phyloP scores from a whole-genome alignment of 2,329 filamentous ascomycete genomes.

The Talaromyces sp. region DNA sequence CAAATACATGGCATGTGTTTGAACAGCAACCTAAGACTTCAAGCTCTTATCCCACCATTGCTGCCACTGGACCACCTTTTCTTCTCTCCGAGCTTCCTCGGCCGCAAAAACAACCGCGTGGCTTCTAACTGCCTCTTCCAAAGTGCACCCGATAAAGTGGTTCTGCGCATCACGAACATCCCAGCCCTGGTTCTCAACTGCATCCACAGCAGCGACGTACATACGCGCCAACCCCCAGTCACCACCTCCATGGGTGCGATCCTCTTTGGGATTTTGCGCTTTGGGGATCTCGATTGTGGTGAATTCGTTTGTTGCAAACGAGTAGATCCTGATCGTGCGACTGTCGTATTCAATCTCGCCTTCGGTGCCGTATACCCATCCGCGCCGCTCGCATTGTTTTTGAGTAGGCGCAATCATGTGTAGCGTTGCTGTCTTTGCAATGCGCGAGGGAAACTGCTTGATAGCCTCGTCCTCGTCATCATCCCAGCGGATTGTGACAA shows the following conservation, averaged over 20 bases:
- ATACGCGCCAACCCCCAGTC: constrained; percentile 74
- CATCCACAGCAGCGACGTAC: constrained; percentile 76
- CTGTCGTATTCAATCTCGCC: constrained; percentile 88
- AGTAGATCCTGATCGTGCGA: constrained; percentile 66
- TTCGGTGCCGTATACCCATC: constrained; percentile 75
- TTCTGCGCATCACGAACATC: constrained; percentile 66
- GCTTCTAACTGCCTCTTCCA: constrained; percentile 83
- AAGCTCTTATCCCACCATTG: constrained; percentile 67
- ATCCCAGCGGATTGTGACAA: constrained; percentile 83
- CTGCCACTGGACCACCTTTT: constrained; percentile 68
- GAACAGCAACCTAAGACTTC: constrained; percentile 6
- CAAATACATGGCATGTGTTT: not conserved
- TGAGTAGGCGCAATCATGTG: constrained; percentile 93
- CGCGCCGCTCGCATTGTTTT: constrained; percentile 79
- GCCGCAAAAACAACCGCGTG: constrained; percentile 93
- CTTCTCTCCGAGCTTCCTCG: constrained; percentile 71
- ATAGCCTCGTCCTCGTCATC: constrained; percentile 48
- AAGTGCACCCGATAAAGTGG: constrained; percentile 70
- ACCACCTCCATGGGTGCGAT: constrained; percentile 63
- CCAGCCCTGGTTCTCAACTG: constrained; percentile 67
- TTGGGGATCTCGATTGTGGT: constrained; percentile 57
- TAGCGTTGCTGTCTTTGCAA: constrained; percentile 79
- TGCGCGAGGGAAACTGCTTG: constrained; percentile 34
- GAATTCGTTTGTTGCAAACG: constrained; percentile 57
- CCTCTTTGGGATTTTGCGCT: constrained; percentile 50